Percentiles rank a stretch among this genome's conserved stretches.
Evolutionary conservation across 164 flowering plant genomes (phyloP).

Genomic region (Sextonia rubra): DNA sequence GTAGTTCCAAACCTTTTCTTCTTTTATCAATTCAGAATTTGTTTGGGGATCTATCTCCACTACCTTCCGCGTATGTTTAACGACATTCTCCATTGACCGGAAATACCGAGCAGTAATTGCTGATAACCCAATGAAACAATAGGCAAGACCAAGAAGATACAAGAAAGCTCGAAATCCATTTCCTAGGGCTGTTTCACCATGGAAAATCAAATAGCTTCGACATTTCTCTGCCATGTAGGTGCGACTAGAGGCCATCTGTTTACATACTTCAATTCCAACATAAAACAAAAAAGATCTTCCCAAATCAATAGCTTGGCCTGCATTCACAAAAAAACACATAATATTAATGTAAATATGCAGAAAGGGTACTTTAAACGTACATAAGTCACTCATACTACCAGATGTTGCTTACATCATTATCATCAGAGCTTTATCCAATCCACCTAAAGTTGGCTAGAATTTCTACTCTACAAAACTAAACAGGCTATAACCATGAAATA

Average conservation of each 20-base stretch:
- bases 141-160: constrained; percentile 72
- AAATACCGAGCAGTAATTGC: constrained; percentile 83
- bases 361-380: constrained; percentile 2
- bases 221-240: constrained; percentile 38
- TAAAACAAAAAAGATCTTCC: background rate
- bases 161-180: constrained; percentile 46
- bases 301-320: constrained; percentile 3
- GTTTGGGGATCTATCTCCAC: constrained; percentile 65
- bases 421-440: too few species aligned
- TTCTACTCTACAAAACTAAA: too few species aligned
- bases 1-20: constrained; percentile 84
- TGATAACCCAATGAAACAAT: constrained; percentile 80
- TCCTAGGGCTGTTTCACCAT: constrained; percentile 49
- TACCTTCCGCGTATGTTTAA: constrained; percentile 69
- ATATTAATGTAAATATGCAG: background rate
- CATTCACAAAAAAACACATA: constrained; percentile 3
- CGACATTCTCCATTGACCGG: constrained; percentile 89
- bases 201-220: constrained; percentile 58
- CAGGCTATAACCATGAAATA: too few species aligned
- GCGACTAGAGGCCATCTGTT: constrained; percentile 24
- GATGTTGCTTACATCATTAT: too few species aligned
- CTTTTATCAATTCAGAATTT: constrained; percentile 32
- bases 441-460: too few species aligned
- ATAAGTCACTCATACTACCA: too few species aligned
- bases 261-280: background rate